These are phyloP conservation scores for Phialophora macrospora DNA, from an alignment of 2,329 filamentous ascomycete genomes.

Conservation along the genomic window DNA sequence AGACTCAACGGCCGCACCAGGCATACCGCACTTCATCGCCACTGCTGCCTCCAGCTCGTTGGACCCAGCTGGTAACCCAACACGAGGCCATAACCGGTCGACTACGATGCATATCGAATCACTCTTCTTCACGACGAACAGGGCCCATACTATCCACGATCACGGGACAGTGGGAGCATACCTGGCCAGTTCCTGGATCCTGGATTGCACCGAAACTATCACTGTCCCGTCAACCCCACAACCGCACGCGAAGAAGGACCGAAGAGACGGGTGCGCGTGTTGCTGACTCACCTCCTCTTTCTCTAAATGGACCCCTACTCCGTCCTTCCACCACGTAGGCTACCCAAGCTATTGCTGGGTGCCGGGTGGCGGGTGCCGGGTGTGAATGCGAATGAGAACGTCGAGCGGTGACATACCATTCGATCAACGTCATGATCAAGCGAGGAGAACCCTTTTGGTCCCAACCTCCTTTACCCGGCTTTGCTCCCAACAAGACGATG, in stretches of 20 bases:
- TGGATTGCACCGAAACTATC: constrained; percentile 32
- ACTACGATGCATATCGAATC: neutral
- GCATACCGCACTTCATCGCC: neutral
- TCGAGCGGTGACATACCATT: neutral
- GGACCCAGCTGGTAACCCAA: neutral
- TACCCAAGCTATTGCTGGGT: neutral
- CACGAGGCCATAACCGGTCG: neutral
- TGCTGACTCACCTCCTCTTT: neutral
- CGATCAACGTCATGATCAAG: constrained; percentile 26
- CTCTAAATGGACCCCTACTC: neutral
- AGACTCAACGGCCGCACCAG: neutral
- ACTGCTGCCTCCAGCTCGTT: neutral
- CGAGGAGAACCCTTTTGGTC: constrained; percentile 23
- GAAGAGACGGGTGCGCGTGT: neutral
- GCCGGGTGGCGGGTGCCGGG: neutral
- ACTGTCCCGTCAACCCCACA: constrained; percentile 24
- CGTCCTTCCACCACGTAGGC: neutral
- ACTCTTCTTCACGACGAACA: neutral
- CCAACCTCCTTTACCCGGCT: constrained; percentile 6
- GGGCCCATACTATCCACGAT: neutral
- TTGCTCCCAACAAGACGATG: too few relatives aligned
- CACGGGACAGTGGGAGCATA: neutral
- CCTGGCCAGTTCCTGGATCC: neutral
- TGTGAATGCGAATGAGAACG: neutral
- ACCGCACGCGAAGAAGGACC: constrained; percentile 30